These are phyloP conservation scores for Cadophora luteo-olivacea DNA, from an alignment of 2,329 filamentous ascomycete species.

Conservation along the genomic window DNA sequence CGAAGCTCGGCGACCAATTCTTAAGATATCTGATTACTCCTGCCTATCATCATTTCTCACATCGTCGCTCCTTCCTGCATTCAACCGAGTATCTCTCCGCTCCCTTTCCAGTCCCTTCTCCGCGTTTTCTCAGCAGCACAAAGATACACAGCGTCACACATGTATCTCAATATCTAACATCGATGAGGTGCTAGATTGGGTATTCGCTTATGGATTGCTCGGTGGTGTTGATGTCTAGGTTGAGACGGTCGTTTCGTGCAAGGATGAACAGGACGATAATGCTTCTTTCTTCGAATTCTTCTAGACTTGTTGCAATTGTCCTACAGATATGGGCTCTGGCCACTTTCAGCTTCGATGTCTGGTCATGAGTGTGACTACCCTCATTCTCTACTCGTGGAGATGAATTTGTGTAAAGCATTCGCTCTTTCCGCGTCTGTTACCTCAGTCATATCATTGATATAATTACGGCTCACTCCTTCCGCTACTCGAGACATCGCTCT, in stretches of 20 bases:
- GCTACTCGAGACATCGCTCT: neutral
- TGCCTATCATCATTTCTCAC: slow-evolving; percentile 6
- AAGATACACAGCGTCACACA: slow-evolving; percentile 2
- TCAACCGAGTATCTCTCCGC: slow-evolving; percentile 6
- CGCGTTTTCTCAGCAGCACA: slow-evolving; percentile 3
- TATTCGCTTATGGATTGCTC: neutral
- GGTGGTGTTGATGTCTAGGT: neutral
- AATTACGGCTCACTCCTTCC: neutral
- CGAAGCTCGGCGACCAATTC: neutral
- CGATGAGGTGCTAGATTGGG: neutral
- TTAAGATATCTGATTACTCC: neutral
- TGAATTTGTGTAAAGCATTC: neutral
- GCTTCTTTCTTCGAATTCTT: neutral
- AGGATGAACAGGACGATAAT: neutral
- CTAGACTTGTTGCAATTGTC: slow-evolving; percentile 1
- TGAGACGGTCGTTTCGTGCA: neutral
- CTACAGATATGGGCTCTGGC: neutral
- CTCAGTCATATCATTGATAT: neutral
- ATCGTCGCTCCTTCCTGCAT: neutral
- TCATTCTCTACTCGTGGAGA: neutral
- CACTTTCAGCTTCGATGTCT: neutral
- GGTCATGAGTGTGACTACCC: neutral
- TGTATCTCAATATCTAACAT: neutral
- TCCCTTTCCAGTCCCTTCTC: neutral
- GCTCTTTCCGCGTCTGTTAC: neutral